Percentiles rank a stretch among this genome's conserved stretches.
Conservation (phyloP, 1,284 basidiomycete species). For the Pulchroboletus neoregius region DNA sequence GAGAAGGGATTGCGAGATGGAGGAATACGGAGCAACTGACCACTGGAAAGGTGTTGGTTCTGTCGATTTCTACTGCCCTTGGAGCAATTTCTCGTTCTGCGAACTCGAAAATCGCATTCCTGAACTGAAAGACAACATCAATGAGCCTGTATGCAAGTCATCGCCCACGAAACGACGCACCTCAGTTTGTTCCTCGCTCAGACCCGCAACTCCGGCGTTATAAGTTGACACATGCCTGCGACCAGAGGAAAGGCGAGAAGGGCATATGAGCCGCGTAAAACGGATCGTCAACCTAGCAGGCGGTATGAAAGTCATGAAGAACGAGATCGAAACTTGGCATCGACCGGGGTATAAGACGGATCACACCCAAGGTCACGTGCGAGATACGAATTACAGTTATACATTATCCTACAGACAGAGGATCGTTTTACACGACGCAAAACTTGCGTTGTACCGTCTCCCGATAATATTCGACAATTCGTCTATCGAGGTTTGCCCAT, state of each 20-base stretch:
- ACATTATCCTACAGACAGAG: too few species aligned
- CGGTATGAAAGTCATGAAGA: constrained; percentile 18
- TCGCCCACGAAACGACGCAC: constrained; percentile 39
- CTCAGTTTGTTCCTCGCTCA: constrained; percentile 81
- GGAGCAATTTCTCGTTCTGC: constrained; percentile 70
- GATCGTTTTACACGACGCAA: constrained; percentile 37
- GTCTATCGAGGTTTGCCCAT: constrained; percentile 74
- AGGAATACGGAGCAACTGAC: constrained; percentile 45
- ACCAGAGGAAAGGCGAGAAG: not conserved
- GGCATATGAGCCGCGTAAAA: constrained; percentile 1
- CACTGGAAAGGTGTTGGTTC: constrained; percentile 71
- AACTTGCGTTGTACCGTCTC: constrained; percentile 28
- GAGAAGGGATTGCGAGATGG: constrained; percentile 1
- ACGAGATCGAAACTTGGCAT: too few species aligned
- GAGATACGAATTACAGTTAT: too few species aligned
- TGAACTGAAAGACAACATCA: constrained; percentile 51
- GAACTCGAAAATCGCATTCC: constrained; percentile 73
- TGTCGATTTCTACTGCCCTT: constrained; percentile 80
- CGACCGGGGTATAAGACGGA: constrained; percentile 8
- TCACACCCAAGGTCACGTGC: constrained; percentile 26
- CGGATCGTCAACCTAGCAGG: constrained; percentile 10
- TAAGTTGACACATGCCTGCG: constrained; percentile 51
- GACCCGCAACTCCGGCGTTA: constrained; percentile 73
- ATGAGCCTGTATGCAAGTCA: constrained; percentile 1
- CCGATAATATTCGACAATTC: constrained; percentile 56